Evolutionary conservation across 306 rosid species (phyloP).

Genomic region (Quercus engelmannii): DNA sequence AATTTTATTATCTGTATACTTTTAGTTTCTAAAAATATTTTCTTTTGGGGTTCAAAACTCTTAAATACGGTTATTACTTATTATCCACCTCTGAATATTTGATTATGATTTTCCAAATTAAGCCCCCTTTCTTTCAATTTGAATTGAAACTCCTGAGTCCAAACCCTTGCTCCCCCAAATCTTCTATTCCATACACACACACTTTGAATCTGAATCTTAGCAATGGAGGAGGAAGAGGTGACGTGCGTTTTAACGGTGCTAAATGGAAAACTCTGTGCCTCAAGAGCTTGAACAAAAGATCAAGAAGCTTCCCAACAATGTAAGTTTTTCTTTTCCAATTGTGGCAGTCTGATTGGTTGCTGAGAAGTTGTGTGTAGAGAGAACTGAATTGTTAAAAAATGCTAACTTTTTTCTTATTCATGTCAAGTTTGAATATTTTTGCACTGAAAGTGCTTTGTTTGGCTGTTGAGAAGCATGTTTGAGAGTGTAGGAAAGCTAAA

Average conservation of each 20-base stretch:
- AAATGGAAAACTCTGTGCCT: conserved; percentile 60
- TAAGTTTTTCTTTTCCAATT: conserved; percentile 9
- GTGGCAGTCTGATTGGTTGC: not conserved
- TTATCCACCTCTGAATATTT: too few species aligned
- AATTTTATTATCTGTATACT: too few species aligned
- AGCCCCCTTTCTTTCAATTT: too few species aligned
- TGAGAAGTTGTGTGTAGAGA: not conserved
- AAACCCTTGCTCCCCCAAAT: not conserved
- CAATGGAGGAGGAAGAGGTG: conserved; percentile 37
- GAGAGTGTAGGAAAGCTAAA: not conserved
- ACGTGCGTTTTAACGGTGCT: conserved; percentile 71
- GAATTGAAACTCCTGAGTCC: too few species aligned
- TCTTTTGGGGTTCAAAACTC: too few species aligned
- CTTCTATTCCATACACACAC: not conserved
- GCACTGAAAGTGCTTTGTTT: not conserved
- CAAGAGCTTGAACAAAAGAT: conserved; percentile 76
- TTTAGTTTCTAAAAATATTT: too few species aligned
- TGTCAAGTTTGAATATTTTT: not conserved
- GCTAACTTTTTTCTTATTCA: not conserved
- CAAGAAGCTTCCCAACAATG: conserved; percentile 61
- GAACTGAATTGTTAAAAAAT: not conserved
- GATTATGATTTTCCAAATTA: too few species aligned
- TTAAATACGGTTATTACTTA: too few species aligned
- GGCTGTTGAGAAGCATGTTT: not conserved
- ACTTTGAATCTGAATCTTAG: not conserved